A percentile compares a stretch with the other conserved stretches of the same genome.
Evolutionary conservation across 345 rosid species (phyloP).

Genomic region (Xanthoceras sorbifolium): DNA sequence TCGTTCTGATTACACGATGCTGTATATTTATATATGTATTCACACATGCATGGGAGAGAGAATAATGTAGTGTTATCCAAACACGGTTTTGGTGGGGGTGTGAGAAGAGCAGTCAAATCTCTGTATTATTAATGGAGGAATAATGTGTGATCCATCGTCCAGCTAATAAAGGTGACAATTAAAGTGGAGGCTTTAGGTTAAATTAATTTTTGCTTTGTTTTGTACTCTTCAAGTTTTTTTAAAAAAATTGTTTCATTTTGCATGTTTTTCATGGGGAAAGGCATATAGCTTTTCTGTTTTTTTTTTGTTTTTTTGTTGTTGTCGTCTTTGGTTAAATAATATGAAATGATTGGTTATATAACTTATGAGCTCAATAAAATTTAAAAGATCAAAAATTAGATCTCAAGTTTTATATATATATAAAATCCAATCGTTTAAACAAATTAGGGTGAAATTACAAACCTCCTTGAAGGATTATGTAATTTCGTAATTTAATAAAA

Average conservation of each 20-base stretch:
- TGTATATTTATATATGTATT: too few species aligned
- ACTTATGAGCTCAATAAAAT: too few species aligned
- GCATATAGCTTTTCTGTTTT: background rate
- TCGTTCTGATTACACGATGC: too few species aligned
- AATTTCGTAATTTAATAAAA: too few species aligned
- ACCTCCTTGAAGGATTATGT: too few species aligned
- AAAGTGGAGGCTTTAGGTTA: background rate
- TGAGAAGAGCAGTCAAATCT: background rate
- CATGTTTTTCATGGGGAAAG: background rate
- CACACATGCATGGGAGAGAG: background rate
- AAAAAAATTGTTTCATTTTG: background rate
- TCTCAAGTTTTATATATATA: too few species aligned
- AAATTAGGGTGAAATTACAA: too few species aligned
- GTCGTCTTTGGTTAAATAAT: too few species aligned
- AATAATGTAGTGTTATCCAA: background rate
- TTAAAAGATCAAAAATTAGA: too few species aligned
- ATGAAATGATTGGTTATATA: too few species aligned
- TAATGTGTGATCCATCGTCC: background rate
- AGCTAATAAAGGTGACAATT: background rate
- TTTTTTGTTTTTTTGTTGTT: too few species aligned
- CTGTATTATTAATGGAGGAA: background rate
- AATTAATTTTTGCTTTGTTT: background rate
- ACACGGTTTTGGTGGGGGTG: background rate
- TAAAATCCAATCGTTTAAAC: too few species aligned
- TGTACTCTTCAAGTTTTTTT: background rate